Conservation (phyloP, 345 rosid species). For the Populus pruinosa region DNA sequence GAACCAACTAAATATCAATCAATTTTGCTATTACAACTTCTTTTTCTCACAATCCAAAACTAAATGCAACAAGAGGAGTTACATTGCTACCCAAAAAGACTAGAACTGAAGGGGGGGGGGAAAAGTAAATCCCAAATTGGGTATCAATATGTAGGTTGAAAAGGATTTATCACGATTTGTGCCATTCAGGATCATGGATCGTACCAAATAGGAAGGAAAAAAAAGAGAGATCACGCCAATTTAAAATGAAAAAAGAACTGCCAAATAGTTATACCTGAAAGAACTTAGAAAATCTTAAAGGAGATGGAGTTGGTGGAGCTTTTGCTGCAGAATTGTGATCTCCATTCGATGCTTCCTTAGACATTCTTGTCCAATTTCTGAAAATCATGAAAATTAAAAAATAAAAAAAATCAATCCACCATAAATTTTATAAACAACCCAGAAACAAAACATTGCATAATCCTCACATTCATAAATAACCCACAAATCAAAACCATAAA, state of each 20-base stretch:
- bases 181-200: not conserved
- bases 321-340: slow-evolving; percentile 40
- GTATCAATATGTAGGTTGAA: not conserved
- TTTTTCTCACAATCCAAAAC: not conserved
- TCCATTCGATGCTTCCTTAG: slow-evolving; percentile 45
- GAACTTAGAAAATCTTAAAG: slow-evolving; percentile 67
- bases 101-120: not conserved
- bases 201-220: not conserved
- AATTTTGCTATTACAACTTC: not conserved
- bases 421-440: slow-evolving; percentile 13
- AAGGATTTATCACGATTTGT: not conserved
- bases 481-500: not conserved
- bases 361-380: slow-evolving; percentile 35
- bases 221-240: not conserved
- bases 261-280: slow-evolving; percentile 44
- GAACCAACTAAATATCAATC: not conserved
- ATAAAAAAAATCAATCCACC: not conserved
- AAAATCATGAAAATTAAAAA: slow-evolving; percentile 1
- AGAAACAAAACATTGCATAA: not conserved
- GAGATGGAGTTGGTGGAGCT: slow-evolving; percentile 69
- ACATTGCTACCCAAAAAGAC: not conserved
- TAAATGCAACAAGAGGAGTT: not conserved
- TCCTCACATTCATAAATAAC: not conserved
- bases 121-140: not conserved
- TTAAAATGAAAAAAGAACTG: not conserved